A percentile compares a stretch with the other conserved stretches of the same genome.
Evolutionary conservation across 208 protist species (phyloP).

Genomic region (Acanthamoeba royreba): DNA sequence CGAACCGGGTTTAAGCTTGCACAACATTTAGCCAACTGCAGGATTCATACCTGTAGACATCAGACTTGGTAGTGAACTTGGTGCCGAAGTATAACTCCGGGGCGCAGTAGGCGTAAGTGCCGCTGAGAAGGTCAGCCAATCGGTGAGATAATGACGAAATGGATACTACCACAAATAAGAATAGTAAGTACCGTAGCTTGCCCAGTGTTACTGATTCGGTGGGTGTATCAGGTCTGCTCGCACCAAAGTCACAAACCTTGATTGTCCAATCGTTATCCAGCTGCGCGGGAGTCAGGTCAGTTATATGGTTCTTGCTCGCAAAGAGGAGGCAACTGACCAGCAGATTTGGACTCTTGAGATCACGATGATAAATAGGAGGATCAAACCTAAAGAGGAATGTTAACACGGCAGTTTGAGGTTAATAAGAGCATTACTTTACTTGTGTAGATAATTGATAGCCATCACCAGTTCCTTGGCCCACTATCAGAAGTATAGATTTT

Average conservation of each 20-base stretch:
- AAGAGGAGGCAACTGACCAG: background rate
- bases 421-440: background rate
- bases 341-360: background rate
- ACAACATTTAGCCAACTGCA: no score
- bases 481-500: no score
- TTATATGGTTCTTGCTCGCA: background rate
- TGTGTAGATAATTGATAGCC: background rate
- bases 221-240: background rate
- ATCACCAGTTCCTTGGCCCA: slow-evolving; percentile 13
- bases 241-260: slow-evolving; percentile 7
- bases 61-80: background rate
- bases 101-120: slow-evolving; percentile 20
- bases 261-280: slow-evolving; percentile 23
- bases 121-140: background rate
- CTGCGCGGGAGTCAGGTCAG: no score
- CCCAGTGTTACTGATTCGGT: background rate
- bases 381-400: background rate
- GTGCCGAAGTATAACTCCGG: slow-evolving; percentile 8
- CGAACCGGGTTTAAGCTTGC: no score
- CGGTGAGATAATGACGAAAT: background rate
- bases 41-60: background rate
- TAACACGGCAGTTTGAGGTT: no score
- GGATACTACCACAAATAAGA: background rate
- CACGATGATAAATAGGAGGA: background rate
- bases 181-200: background rate